Percentiles rank a stretch among this genome's conserved stretches.
Conservation (phyloP, 108 stramenopile genomes). For the Cyclotella baltica region DNA sequence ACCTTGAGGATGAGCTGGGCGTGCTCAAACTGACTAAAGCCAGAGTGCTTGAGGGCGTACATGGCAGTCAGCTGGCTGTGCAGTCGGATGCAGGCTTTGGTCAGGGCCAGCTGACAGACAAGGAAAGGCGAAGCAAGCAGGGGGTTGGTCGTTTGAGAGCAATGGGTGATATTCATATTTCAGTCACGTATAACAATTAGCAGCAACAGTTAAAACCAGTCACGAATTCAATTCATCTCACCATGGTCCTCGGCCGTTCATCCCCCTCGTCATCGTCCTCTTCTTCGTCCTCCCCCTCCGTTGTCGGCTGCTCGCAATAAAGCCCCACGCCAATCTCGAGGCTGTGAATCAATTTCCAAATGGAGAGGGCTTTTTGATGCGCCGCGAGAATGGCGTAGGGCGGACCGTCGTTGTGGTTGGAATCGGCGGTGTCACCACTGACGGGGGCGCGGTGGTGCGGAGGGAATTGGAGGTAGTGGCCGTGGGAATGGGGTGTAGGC, state of each 20-base stretch:
- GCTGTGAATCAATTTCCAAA: slow-evolving; percentile 63
- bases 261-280: slow-evolving; percentile 47
- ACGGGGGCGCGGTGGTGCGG: slow-evolving; percentile 61
- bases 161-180: no score
- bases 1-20: slow-evolving; percentile 74
- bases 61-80: slow-evolving; percentile 71
- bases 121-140: no score
- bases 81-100: slow-evolving; percentile 69
- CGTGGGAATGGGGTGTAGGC: slow-evolving; percentile 51
- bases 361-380: slow-evolving; percentile 63
- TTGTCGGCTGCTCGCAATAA: slow-evolving; percentile 43
- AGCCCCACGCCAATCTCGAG: slow-evolving; percentile 63
- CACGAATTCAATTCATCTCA: slow-evolving; percentile 12
- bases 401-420: slow-evolving; percentile 19
- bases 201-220: neutral
- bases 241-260: slow-evolving; percentile 33
- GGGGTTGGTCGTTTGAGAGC: no score
- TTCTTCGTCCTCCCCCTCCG: slow-evolving; percentile 41
- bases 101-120: slow-evolving; percentile 40
- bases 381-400: slow-evolving; percentile 80
- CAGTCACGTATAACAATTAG: no score
- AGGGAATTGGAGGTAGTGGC: slow-evolving; percentile 74
- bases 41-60: slow-evolving; percentile 67
- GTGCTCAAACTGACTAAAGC: slow-evolving; percentile 64
- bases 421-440: neutral